Evolutionary conservation across 2,329 filamentous ascomycete genomes (phyloP), one percentile per base, ranked within the genome.

Genomic region (Ambrosiella xylebori): DNA sequence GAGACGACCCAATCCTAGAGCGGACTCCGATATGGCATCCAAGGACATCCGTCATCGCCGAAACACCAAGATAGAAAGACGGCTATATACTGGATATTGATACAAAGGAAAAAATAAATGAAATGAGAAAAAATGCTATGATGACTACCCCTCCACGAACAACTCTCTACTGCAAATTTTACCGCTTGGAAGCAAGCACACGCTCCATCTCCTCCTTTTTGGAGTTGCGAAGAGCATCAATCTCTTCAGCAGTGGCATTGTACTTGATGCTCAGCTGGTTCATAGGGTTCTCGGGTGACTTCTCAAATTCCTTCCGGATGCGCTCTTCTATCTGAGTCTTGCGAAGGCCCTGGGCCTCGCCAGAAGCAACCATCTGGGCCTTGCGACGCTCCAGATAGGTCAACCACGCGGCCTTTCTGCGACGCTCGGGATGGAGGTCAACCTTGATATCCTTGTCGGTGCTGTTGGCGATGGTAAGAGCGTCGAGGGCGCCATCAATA

Each of bases 401-500:
- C 17, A 85, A 79, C 66, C 85, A 93, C 0, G 91, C 91, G 6
- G 90, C 89, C 69, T 89, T 87, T 74, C 84, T 93, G 56, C 93
- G 77, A 61, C 87, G 76, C 74, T 96, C 89, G 0, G 93, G 90
- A 68, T 97, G 90, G 57, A 82, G 78, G 68, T 98, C 93, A 60
- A 98, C 70, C 74, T 93, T 63, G 60, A 78, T 71, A 17, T 76
- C 72, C 55, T 78, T 75, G 49, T 58, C 45, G n/a, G 74, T 69
- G 45, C 74, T 70, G 35, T 70, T 71, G 13, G 77, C 76, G 56
- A 96, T 71, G 1, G 81, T 82, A 36, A 97, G 79, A 2, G 89
- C 89, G 65, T 96, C 90, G 54, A 97, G 80, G 0, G 89, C 89
- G 66, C 96, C 91, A 69, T 97, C 90, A 69, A 98, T 95, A 65